These are phyloP conservation scores for Trichoderma koningiopsis DNA, from an alignment of 2,329 filamentous ascomycete genomes.

Conservation along the genomic window DNA sequence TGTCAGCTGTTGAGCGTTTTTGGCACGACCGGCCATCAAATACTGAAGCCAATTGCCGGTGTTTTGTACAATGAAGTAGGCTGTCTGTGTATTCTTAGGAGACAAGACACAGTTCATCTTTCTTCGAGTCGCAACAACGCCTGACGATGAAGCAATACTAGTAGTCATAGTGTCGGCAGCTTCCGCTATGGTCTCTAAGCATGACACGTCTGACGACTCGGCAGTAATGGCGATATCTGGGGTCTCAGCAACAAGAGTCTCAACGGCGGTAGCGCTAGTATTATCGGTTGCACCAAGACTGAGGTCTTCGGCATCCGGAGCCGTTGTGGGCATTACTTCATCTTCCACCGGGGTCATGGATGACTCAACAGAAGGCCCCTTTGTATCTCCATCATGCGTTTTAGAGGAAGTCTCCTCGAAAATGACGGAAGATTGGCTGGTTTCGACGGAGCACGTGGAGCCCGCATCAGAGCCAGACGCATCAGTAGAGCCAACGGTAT, in stretches of 20 bases:
- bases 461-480: constrained; percentile 12
- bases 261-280: not conserved
- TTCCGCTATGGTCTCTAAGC: not conserved
- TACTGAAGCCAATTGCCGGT: constrained; percentile 17
- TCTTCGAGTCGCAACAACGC: not conserved
- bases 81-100: constrained; percentile 3
- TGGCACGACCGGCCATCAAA: constrained; percentile 6
- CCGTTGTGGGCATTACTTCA: not conserved
- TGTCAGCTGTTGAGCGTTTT: constrained; percentile 3
- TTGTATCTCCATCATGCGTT: not conserved
- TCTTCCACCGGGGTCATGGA: not conserved
- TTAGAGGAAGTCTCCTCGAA: constrained; percentile 8
- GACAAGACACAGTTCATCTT: constrained; percentile 16
- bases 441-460: constrained; percentile 20
- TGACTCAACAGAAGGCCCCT: constrained; percentile 7
- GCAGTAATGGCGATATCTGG: not conserved
- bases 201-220: not conserved
- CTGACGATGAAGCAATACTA: not conserved
- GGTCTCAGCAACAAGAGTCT: not conserved
- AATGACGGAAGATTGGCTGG: constrained; percentile 13
- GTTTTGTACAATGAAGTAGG: constrained; percentile 21
- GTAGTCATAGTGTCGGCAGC: not conserved
- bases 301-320: not conserved
- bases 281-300: not conserved
- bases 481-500: constrained; percentile 11